Percentiles rank a stretch among this genome's conserved stretches.
Evolutionary conservation across 2,329 filamentous ascomycete species (phyloP).

Genomic region (Colletotrichum musae): DNA sequence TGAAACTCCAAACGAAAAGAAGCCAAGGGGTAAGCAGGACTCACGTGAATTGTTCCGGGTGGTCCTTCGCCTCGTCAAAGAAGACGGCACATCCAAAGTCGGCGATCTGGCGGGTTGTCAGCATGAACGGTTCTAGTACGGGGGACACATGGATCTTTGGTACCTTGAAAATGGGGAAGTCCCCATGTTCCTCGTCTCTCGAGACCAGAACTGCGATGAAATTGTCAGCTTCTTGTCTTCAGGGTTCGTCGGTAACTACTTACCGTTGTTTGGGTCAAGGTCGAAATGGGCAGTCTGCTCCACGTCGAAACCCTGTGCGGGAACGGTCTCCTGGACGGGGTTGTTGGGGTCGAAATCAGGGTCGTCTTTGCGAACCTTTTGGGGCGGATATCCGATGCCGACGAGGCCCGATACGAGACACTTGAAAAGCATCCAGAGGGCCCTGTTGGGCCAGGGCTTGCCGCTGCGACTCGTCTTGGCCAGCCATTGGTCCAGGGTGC

Average conservation of each 20-base stretch:
- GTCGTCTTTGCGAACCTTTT: conserved; percentile 5
- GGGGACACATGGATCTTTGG: not conserved
- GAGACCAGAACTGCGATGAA: conserved; percentile 15
- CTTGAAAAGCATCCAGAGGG: conserved; percentile 35
- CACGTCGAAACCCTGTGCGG: conserved; percentile 22
- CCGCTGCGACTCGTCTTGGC: conserved; percentile 25
- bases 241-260: not conserved
- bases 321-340: conserved; percentile 28
- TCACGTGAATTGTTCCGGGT: conserved; percentile 24
- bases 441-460: conserved; percentile 26
- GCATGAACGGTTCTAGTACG: not conserved
- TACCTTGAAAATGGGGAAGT: conserved; percentile 37
- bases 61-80: conserved; percentile 8
- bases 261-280: conserved; percentile 49
- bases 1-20: not conserved
- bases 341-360: conserved; percentile 26
- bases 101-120: conserved; percentile 26
- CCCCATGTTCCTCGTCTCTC: not conserved
- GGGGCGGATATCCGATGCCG: conserved; percentile 45
- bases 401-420: conserved; percentile 46
- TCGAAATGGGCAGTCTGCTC: conserved; percentile 36
- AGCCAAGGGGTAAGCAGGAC: not conserved
- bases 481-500: conserved; percentile 42
- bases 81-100: conserved; percentile 32
- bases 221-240: not conserved